phyloP scores from a whole-genome alignment of 2,329 filamentous ascomycete species.

The Rhexocercosporidium sp. region DNA sequence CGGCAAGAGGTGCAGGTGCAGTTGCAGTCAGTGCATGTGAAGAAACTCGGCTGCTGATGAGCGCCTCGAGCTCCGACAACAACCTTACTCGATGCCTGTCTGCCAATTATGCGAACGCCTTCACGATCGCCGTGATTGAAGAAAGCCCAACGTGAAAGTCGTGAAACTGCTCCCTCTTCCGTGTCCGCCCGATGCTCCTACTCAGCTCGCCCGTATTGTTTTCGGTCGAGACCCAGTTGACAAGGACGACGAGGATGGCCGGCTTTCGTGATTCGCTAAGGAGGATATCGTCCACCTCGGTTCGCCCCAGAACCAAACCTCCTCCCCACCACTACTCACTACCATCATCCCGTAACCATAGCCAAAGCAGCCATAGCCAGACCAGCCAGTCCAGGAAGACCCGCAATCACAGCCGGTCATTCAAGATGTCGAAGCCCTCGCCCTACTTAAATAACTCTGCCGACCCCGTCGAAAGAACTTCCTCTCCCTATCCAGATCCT shows the following conservation, averaged over 20 bases:
- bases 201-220: constrained; percentile 29
- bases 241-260: constrained; percentile 13
- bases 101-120: constrained; percentile 7
- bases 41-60: not conserved
- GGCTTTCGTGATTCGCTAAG: constrained; percentile 16
- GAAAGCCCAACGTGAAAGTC: not conserved
- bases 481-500: constrained; percentile 41
- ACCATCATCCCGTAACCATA: constrained; percentile 17
- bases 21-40: not conserved
- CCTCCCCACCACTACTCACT: constrained; percentile 8
- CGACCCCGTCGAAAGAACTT: constrained; percentile 36
- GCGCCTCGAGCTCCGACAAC: not conserved
- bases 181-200: constrained; percentile 27
- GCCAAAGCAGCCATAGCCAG: not conserved
- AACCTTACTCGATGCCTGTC: not conserved
- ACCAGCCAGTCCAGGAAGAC: constrained; percentile 13
- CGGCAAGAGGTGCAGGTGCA: not conserved
- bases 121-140: constrained; percentile 9
- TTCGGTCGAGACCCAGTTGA: constrained; percentile 25
- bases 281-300: constrained; percentile 17
- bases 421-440: constrained; percentile 30
- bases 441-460: constrained; percentile 32
- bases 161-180: constrained; percentile 25
- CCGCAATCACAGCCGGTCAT: constrained; percentile 25
- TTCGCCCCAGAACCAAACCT: constrained; percentile 10